Evolutionary conservation across 306 rosid genomes (phyloP).

Genomic region (Cucurbita argyrosperma): DNA sequence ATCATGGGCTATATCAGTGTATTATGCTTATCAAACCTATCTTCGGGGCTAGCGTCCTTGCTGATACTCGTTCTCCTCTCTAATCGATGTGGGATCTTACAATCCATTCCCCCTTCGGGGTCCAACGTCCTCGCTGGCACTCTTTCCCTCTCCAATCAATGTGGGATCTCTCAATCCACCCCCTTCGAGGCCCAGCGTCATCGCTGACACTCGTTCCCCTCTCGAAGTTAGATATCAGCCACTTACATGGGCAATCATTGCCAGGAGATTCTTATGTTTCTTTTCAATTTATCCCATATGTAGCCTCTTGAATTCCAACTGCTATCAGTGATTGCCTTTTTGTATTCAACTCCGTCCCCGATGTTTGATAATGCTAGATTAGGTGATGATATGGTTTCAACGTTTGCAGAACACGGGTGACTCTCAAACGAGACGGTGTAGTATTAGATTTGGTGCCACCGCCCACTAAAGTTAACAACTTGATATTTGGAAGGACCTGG

Average conservation of each 20-base stretch:
- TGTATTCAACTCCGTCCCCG: background rate
- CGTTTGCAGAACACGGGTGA: slow-evolving; percentile 60
- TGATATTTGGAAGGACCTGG: slow-evolving; percentile 93
- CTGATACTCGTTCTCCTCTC: too few species aligned
- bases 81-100: too few species aligned
- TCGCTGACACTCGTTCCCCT: too few species aligned
- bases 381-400: background rate
- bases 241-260: background rate
- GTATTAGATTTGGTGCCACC: slow-evolving; percentile 84
- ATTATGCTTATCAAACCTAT: slow-evolving; percentile 51
- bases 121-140: too few species aligned
- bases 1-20: slow-evolving; percentile 90
- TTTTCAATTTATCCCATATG: background rate
- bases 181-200: too few species aligned
- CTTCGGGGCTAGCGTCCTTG: too few species aligned
- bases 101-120: too few species aligned
- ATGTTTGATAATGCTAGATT: background rate
- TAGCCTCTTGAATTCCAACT: background rate
- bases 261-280: background rate
- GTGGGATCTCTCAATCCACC: too few species aligned
- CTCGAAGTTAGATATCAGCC: background rate
- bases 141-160: too few species aligned
- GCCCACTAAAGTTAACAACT: slow-evolving; percentile 82
- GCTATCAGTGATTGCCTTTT: background rate
- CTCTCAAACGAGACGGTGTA: slow-evolving; percentile 70